phyloP scores from a whole-genome alignment of 257 asterid genomes.

The Oldenlandia corymbosa region DNA sequence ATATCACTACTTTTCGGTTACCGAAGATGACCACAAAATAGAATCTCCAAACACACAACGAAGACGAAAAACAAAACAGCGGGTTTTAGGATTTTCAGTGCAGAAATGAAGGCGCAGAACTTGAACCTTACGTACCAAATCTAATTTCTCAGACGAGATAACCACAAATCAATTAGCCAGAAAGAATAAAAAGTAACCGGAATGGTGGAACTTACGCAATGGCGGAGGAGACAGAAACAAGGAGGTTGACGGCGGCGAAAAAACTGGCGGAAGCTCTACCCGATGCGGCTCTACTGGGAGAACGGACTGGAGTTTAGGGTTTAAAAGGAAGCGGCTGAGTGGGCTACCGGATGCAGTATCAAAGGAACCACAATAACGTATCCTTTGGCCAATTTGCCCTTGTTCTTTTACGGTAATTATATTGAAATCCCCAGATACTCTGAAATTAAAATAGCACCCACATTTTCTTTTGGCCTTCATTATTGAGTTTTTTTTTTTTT shows the following conservation, averaged over 20 bases:
- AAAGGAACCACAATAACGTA: not conserved
- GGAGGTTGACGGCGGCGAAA: not conserved
- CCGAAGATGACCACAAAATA: no score
- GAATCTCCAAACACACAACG: not conserved
- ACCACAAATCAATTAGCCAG: no score
- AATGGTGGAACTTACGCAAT: not conserved
- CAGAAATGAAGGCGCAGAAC: not conserved
- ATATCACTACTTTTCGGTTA: no score
- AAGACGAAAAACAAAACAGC: not conserved
- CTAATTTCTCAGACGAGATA: not conserved
- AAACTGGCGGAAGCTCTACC: not conserved
- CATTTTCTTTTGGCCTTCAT: no score
- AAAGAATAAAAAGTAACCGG: no score
- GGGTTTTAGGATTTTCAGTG: not conserved
- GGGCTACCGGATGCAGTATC: no score
- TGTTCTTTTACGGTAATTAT: not conserved
- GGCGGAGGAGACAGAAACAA: not conserved
- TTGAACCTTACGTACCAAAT: no score
- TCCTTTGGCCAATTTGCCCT: conserved; percentile 1
- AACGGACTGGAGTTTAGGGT: conserved; percentile 8
- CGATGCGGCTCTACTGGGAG: not conserved
- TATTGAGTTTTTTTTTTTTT: no score
- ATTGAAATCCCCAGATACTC: not conserved
- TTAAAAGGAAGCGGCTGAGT: not conserved
- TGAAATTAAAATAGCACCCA: not conserved